phyloP scores from a whole-genome alignment of 192 early-diverging fungal species.

The Obelidium mucronatum region DNA sequence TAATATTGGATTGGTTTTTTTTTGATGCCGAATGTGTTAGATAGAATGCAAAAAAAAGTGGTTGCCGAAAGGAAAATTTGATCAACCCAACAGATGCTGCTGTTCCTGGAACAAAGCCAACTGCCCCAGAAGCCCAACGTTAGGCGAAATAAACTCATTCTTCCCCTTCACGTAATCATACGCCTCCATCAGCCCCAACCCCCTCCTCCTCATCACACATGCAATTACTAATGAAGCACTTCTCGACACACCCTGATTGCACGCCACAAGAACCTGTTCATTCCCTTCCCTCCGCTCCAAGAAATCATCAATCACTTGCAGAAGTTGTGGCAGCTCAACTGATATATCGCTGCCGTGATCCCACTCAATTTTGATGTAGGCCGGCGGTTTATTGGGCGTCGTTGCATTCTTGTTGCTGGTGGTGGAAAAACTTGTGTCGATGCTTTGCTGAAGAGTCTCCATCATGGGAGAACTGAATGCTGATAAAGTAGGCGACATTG shows the following conservation, averaged over 20 bases:
- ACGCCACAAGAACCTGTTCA: constrained; percentile 77
- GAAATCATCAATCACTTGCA: neutral
- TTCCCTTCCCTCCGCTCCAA: neutral
- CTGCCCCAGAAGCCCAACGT: constrained; percentile 81
- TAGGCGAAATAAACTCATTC: constrained; percentile 81
- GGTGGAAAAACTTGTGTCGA: neutral
- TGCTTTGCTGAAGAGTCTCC: neutral
- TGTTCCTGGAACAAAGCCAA: constrained; percentile 45
- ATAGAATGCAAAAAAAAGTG: too few relatives aligned
- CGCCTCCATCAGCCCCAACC: constrained; percentile 64
- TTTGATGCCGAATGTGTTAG: too few relatives aligned
- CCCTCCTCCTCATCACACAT: constrained; percentile 81
- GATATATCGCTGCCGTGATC: constrained; percentile 66
- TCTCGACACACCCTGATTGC: constrained; percentile 88
- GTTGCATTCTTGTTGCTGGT: neutral
- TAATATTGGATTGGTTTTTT: too few relatives aligned
- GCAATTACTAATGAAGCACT: constrained; percentile 87
- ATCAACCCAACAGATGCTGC: too few relatives aligned
- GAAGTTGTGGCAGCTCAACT: constrained; percentile 40
- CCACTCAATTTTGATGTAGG: constrained; percentile 59
- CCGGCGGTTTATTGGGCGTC: neutral
- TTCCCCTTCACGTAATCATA: constrained; percentile 78
- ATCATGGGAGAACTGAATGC: neutral
- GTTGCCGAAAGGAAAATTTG: too few relatives aligned
- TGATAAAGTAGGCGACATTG: neutral